Base-by-base conservation (phyloP, 441 rosid genomes). In the Francoa sonchifolia region DNA sequence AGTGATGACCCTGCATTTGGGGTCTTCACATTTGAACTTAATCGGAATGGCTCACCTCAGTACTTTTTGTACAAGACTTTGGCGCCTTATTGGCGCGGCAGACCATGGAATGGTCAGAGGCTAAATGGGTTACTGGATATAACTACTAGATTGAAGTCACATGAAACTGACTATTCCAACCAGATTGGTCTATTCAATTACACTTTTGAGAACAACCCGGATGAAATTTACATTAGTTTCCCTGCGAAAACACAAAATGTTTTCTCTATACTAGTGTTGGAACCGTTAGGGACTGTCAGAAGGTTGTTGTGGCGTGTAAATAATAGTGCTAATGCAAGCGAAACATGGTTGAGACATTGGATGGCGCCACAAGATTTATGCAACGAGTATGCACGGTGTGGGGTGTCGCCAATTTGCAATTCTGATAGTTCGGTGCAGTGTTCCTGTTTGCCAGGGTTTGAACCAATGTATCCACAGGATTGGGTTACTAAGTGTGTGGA, bases 1-100 rank as follows among this genome's bases (percentile, higher is more conserved):
- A 21, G 0, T 4, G 33, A 59, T 21, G 69, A 70, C 22, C 76
- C 69, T 1, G 50, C 47, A 9, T 25, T 21, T 0, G 63, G 76
- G 3, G 39, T 59, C 15, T 59, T 27, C 43, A 23, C 21, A 0
- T 15, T 16, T 8, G 31, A 25, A 28, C 1, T 69, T 2, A 47
- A 55, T 11, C 54, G 48, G 1, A 6, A 13, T 5, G 56, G 52
- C 0, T 35, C 18, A 2, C 67, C 65, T 1, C 67, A 57, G 47
- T 28, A 38, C 8, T 44, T 64, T 27, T 7, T 61, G 18, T 30
- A 49, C 42, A 48, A 42, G 13, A 54, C 36, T 3, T 18, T 25
- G 6, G 11, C 9, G n/a, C 38, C 16, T n/a, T 1, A 3, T 7
- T 55, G 61, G 58, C 51, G 63, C 14, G 2, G 51, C 4, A 31